These are phyloP conservation scores for Ploettnerulaceae sp. DNA, from an alignment of 2,329 filamentous ascomycete genomes.

Conservation along the genomic window DNA sequence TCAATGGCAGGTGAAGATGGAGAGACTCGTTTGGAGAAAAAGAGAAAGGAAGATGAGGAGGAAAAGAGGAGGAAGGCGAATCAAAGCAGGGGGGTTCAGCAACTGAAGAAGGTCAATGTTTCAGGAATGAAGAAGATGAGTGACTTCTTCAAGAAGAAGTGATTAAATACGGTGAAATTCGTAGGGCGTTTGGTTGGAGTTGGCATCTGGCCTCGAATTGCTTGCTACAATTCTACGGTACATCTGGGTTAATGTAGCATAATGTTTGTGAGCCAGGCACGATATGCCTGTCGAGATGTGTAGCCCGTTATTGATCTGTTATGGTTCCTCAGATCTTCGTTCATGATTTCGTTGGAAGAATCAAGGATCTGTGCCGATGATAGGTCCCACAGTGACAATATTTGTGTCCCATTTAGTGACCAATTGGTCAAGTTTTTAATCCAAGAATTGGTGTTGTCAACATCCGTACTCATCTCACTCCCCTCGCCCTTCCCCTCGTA, in stretches of 20 bases:
- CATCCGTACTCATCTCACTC: conserved; percentile 35
- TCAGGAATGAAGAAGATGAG: conserved; percentile 96
- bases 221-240: not conserved
- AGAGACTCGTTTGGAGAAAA: conserved; percentile 66
- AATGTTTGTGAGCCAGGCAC: not conserved
- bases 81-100: conserved; percentile 70
- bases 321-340: too few relatives aligned
- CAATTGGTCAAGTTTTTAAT: not conserved
- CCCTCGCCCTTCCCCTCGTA: conserved; percentile 51
- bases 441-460: not conserved
- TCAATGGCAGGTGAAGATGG: conserved; percentile 59
- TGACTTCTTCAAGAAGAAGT: conserved; percentile 77
- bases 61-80: conserved; percentile 75
- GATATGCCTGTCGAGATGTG: not conserved
- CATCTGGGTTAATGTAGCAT: not conserved
- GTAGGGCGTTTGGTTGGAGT: conserved; percentile 1
- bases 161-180: not conserved
- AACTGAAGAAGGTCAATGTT: conserved; percentile 86
- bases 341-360: too few relatives aligned
- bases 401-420: not conserved
- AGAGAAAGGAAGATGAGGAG: conserved; percentile 80
- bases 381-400: too few relatives aligned
- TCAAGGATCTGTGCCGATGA: too few relatives aligned
- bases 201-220: not conserved
- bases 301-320: too few relatives aligned